Conservation (phyloP, 2,329 filamentous ascomycete genomes). For the Alternaria sp. region DNA sequence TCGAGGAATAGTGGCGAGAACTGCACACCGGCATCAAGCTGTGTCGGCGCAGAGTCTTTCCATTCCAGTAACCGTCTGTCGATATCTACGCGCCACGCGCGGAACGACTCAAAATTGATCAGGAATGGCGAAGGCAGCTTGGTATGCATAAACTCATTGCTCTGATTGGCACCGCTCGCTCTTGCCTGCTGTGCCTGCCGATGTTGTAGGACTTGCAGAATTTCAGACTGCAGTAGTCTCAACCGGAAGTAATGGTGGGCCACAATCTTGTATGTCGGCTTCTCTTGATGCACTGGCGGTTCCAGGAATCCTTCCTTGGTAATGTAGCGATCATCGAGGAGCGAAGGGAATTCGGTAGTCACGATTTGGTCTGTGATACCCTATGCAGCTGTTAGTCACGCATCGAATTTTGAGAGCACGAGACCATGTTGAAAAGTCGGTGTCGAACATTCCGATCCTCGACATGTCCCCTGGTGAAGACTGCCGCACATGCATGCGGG, state of each 20-base stretch:
- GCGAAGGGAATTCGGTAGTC: slow-evolving; percentile 90
- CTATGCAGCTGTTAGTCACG: slow-evolving; percentile 19
- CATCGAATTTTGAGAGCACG: neutral
- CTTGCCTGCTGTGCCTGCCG: slow-evolving; percentile 84
- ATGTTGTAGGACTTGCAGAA: slow-evolving; percentile 90
- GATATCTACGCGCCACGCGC: slow-evolving; percentile 86
- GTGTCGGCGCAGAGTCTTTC: slow-evolving; percentile 81
- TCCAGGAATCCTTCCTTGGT: slow-evolving; percentile 76
- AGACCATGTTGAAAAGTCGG: neutral
- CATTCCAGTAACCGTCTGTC: slow-evolving; percentile 83
- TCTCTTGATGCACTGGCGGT: slow-evolving; percentile 61
- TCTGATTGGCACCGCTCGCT: slow-evolving; percentile 66
- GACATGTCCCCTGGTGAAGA: neutral
- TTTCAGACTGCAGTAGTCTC: slow-evolving; percentile 88
- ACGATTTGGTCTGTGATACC: slow-evolving; percentile 94
- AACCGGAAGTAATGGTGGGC: slow-evolving; percentile 92
- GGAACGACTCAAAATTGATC: slow-evolving; percentile 81
- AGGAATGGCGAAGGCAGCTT: slow-evolving; percentile 85
- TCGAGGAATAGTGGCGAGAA: slow-evolving; percentile 92
- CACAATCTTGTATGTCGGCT: slow-evolving; percentile 87
- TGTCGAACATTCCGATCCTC: neutral
- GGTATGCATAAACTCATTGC: slow-evolving; percentile 77
- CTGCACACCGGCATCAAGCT: slow-evolving; percentile 80
- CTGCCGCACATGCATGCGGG: neutral
- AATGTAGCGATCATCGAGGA: slow-evolving; percentile 87